These are phyloP conservation scores for Colletotrichum salicis DNA, from an alignment of 2,329 filamentous ascomycete species.

Conservation along the genomic window DNA sequence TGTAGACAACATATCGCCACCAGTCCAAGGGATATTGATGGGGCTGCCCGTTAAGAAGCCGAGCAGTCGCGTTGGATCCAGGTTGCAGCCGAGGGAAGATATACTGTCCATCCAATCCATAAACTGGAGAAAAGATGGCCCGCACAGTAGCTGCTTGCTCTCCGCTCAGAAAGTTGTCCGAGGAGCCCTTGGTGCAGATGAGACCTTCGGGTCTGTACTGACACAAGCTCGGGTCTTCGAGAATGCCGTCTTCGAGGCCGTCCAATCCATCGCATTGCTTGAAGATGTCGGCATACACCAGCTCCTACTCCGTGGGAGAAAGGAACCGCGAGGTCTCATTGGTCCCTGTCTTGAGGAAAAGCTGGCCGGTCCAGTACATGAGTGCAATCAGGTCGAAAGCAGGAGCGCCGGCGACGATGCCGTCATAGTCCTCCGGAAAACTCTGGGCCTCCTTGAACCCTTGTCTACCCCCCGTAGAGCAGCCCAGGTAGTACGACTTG, in stretches of 20 bases:
- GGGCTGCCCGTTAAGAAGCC: slow-evolving; percentile 16
- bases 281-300: slow-evolving; percentile 48
- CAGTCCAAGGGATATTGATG: slow-evolving; percentile 20
- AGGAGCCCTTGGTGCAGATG: slow-evolving; percentile 50
- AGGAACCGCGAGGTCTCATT: slow-evolving; percentile 55
- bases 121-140: slow-evolving; percentile 44
- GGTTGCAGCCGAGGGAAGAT: slow-evolving; percentile 58
- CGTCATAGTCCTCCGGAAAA: slow-evolving; percentile 61
- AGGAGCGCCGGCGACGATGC: slow-evolving; percentile 61
- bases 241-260: slow-evolving; percentile 58
- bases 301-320: slow-evolving; percentile 15
- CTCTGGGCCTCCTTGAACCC: slow-evolving; percentile 58
- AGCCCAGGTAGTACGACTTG: slow-evolving; percentile 59
- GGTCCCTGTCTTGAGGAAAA: slow-evolving; percentile 54
- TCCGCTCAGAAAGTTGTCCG: slow-evolving; percentile 51
- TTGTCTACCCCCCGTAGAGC: slow-evolving; percentile 65
- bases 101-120: slow-evolving; percentile 38
- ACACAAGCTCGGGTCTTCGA: slow-evolving; percentile 43
- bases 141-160: slow-evolving; percentile 41
- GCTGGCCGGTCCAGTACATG: slow-evolving; percentile 48
- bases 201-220: slow-evolving; percentile 46
- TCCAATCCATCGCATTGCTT: slow-evolving; percentile 60
- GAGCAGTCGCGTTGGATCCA: slow-evolving; percentile 48
- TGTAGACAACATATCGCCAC: slow-evolving; percentile 45
- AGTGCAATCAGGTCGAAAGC: slow-evolving; percentile 41